These are phyloP conservation scores for Tephrocybe sp. DNA, from an alignment of 768 basidiomycete genomes.

Conservation along the genomic window DNA sequence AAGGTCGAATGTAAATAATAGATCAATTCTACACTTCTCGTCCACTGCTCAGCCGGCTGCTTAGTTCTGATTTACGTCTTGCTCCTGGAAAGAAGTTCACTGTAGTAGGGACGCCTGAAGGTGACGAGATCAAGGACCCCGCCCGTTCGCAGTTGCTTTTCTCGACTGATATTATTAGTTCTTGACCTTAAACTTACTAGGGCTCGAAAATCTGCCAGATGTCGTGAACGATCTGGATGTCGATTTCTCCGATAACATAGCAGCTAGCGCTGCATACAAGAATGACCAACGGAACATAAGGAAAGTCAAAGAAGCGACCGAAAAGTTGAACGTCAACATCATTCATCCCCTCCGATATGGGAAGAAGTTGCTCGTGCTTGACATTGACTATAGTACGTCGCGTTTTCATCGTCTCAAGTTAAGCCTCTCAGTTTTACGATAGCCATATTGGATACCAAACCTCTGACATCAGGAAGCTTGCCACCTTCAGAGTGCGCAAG, in stretches of 20 bases:
- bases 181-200: slow-evolving; percentile 29
- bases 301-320: slow-evolving; percentile 73
- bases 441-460: slow-evolving; percentile 87
- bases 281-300: slow-evolving; percentile 82
- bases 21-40: neutral
- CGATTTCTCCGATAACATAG: slow-evolving; percentile 66
- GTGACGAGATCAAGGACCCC: slow-evolving; percentile 83
- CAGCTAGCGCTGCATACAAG: slow-evolving; percentile 58
- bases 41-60: slow-evolving; percentile 2
- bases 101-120: slow-evolving; percentile 84
- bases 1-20: slow-evolving; percentile 56
- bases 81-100: slow-evolving; percentile 71
- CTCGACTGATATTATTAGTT: neutral
- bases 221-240: slow-evolving; percentile 82
- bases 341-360: slow-evolving; percentile 76
- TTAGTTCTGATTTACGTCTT: slow-evolving; percentile 60
- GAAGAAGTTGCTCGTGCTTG: slow-evolving; percentile 82
- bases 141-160: slow-evolving; percentile 39
- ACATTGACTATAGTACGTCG: slow-evolving; percentile 81
- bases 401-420: neutral
- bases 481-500: slow-evolving; percentile 82
- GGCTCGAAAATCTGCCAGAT: slow-evolving; percentile 65
- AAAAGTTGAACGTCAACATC: slow-evolving; percentile 63
- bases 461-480: slow-evolving; percentile 76
- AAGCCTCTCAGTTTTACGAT: slow-evolving; percentile 5